Evolutionary conservation across 345 rosid species (phyloP), one percentile per base, ranked within the genome.

Genomic region (Turritis glabra): DNA sequence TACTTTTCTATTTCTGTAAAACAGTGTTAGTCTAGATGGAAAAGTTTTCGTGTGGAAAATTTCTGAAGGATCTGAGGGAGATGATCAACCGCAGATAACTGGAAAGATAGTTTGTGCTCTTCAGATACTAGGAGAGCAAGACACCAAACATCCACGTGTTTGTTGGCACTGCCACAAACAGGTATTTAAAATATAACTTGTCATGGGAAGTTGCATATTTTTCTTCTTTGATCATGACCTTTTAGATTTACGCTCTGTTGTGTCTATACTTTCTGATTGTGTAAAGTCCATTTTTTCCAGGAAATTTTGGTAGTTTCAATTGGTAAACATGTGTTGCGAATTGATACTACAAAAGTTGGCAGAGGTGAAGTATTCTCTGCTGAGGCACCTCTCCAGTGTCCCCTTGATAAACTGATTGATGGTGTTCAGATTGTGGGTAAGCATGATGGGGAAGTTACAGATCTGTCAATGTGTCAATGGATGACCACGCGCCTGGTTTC

Each of bases 131-230:
- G 84, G 84, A 55, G 84, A 86, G 63, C 86, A 64, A 46, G 88
- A 89, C 50, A 60, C 79, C 37, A 78, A 74, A 53, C 91, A 89
- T 75, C 97, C 99, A 18, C 87, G 88, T 50, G 84, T 92, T 53
- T 95, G 97, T 79, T 95, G 99, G 99, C 97, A 95, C 73, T 85
- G 85, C 72, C 89, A 90, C 87, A 95, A 88, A 73, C 97, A 90
- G 81, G 99, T 92, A 86, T 62, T 59, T 93, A 82, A 70, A 89
- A 82, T 71, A 67, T 37, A 54, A n/a, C 26, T n/a, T 41, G 50
- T 27, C 46, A 40, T 27, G 29, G 18, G 48, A 23, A 23, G 48
- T 32, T 63, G 47, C 41, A 37, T 76, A 40, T 38, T 56, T 18
- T 60, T 51, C 11, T 59, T 68, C 44, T 50, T 48, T 10, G 11